Evolutionary conservation across 1,284 basidiomycete species (phyloP).

Genomic region (Thecaphora thlaspeos): DNA sequence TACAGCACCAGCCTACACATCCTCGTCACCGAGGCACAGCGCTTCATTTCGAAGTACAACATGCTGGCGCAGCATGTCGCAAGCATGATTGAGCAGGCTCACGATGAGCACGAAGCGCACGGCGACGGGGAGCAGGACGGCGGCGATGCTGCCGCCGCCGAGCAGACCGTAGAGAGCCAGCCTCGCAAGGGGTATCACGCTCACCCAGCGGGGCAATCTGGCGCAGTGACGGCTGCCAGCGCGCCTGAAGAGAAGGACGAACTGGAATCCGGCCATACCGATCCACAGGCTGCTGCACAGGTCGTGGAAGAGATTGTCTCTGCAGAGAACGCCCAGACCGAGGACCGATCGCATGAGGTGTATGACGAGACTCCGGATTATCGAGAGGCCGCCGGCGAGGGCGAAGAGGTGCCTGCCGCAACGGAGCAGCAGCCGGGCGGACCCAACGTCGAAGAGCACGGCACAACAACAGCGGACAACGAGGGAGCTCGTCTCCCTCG

Average conservation of each 20-base stretch:
- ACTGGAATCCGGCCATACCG: conserved; percentile 1
- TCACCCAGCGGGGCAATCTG: neutral
- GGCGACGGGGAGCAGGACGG: conserved; percentile 19
- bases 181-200: too few relatives aligned
- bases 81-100: conserved; percentile 12
- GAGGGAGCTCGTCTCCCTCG: too few relatives aligned
- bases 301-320: neutral
- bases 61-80: conserved; percentile 45
- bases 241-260: neutral
- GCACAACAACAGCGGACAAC: too few relatives aligned
- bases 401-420: conserved; percentile 7
- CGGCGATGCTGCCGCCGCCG: conserved; percentile 4
- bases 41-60: conserved; percentile 54
- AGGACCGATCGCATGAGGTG: neutral
- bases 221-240: neutral
- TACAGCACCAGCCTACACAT: conserved; percentile 42
- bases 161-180: neutral
- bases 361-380: neutral
- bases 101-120: conserved; percentile 7
- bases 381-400: neutral
- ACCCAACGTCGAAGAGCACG: too few relatives aligned
- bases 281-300: neutral
- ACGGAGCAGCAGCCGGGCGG: too few relatives aligned
- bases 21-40: conserved; percentile 34
- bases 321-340: conserved; percentile 1